phyloP scores from a whole-genome alignment of 768 basidiomycete genomes.

The Suillus luteus region DNA sequence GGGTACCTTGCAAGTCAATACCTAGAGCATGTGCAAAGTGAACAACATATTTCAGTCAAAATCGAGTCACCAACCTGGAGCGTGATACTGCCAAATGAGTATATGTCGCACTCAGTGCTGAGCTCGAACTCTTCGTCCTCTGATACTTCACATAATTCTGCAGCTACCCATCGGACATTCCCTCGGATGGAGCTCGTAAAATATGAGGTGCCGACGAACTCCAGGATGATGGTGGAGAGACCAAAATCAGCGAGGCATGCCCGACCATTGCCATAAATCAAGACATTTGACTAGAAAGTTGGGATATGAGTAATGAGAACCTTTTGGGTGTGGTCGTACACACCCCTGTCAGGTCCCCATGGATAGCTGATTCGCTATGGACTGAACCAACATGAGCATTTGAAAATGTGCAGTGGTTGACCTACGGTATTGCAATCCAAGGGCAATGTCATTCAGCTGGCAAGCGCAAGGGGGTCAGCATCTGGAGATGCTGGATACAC shows the following conservation, averaged over 20 bases:
- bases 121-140: background rate
- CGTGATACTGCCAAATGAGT: background rate
- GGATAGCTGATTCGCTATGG: background rate
- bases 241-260: conserved; percentile 29
- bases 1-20: conserved; percentile 1
- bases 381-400: background rate
- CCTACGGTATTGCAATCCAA: background rate
- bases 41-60: background rate
- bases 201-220: conserved; percentile 30
- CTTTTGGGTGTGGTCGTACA: background rate
- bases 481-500: background rate
- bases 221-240: conserved; percentile 40
- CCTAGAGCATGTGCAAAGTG: background rate
- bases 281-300: conserved; percentile 12
- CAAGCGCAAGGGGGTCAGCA: background rate
- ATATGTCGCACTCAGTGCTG: background rate
- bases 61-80: background rate
- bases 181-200: background rate
- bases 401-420: background rate
- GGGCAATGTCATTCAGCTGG: background rate
- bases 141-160: background rate
- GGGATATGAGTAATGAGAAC: background rate
- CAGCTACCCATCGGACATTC: background rate
- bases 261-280: conserved; percentile 17
- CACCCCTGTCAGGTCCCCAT: background rate